A percentile compares a stretch with the other conserved stretches of the same genome.
phyloP scores from a whole-genome alignment of 179 eudicot genomes.

The Corrigiola litoralis region DNA sequence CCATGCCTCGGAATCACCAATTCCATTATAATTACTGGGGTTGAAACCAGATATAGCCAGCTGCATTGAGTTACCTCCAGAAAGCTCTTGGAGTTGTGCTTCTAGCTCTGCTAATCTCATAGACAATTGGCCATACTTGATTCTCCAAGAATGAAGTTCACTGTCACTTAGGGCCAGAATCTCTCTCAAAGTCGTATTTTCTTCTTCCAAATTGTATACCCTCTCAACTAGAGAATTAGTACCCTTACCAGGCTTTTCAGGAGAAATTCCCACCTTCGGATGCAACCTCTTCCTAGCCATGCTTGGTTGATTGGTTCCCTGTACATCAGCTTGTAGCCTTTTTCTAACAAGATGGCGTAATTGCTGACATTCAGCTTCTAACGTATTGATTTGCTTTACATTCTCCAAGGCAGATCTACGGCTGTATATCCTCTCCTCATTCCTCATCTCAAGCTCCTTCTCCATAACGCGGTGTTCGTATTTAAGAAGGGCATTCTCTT shows the following conservation, averaged over 20 bases:
- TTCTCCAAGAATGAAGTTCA: conserved; percentile 43
- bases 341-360: conserved; percentile 45
- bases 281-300: conserved; percentile 25
- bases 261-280: conserved; percentile 9
- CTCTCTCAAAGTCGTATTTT: conserved; percentile 54
- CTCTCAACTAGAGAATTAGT: conserved; percentile 37
- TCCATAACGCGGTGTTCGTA: conserved; percentile 64
- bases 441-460: conserved; percentile 54
- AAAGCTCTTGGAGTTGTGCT: conserved; percentile 38
- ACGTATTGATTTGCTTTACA: conserved; percentile 41
- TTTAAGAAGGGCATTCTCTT: conserved; percentile 71
- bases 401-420: conserved; percentile 43
- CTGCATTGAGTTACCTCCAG: conserved; percentile 31
- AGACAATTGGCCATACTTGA: conserved; percentile 32
- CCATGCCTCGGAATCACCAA: conserved; percentile 38
- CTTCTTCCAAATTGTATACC: conserved; percentile 51
- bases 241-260: conserved; percentile 23
- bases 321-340: conserved; percentile 32
- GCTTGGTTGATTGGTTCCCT: conserved; percentile 19
- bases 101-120: conserved; percentile 38
- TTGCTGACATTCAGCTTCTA: conserved; percentile 72
- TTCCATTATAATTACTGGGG: conserved; percentile 10
- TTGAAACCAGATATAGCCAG: conserved; percentile 27
- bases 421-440: conserved; percentile 42
- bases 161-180: conserved; percentile 45